Percentiles rank a stretch among this genome's conserved stretches.
Evolutionary conservation across 768 basidiomycete genomes (phyloP).

Genomic region (Mycena floridula): DNA sequence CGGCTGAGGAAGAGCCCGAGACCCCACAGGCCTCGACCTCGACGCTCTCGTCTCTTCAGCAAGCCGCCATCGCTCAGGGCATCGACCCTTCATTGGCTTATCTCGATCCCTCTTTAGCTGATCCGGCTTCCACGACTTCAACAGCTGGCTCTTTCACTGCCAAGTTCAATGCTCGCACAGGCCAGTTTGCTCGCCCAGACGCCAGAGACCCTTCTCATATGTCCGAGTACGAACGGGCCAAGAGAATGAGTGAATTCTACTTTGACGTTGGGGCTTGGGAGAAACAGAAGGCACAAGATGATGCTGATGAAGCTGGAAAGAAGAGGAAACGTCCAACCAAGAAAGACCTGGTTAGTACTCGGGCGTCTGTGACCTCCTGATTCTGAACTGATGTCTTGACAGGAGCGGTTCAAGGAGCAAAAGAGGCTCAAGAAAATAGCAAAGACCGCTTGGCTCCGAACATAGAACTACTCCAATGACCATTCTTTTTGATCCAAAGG

Average conservation of each 20-base stretch:
- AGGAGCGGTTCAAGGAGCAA: constrained; percentile 84
- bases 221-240: constrained; percentile 75
- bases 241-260: constrained; percentile 84
- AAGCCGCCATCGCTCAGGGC: constrained; percentile 69
- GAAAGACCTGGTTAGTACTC: constrained; percentile 67
- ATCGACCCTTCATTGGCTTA: constrained; percentile 80
- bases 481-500: too few relatives aligned
- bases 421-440: constrained; percentile 79
- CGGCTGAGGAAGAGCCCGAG: constrained; percentile 8
- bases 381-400: constrained; percentile 11
- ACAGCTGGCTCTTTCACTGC: constrained; percentile 47
- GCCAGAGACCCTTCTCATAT: constrained; percentile 70
- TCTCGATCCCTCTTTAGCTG: constrained; percentile 70
- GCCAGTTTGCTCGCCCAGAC: constrained; percentile 61
- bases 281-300: constrained; percentile 48
- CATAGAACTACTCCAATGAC: constrained; percentile 32
- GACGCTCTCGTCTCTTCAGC: constrained; percentile 43
- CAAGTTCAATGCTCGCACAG: constrained; percentile 79
- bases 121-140: constrained; percentile 24
- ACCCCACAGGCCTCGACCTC: constrained; percentile 15
- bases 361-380: constrained; percentile 4
- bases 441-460: constrained; percentile 84
- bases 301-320: constrained; percentile 45
- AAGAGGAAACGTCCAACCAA: constrained; percentile 77
- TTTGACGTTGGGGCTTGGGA: constrained; percentile 85